Evolutionary conservation across 1,139 yeast genomes (phyloP), one percentile per base, ranked within the genome.

Genomic region (Taiozyma sp.): DNA sequence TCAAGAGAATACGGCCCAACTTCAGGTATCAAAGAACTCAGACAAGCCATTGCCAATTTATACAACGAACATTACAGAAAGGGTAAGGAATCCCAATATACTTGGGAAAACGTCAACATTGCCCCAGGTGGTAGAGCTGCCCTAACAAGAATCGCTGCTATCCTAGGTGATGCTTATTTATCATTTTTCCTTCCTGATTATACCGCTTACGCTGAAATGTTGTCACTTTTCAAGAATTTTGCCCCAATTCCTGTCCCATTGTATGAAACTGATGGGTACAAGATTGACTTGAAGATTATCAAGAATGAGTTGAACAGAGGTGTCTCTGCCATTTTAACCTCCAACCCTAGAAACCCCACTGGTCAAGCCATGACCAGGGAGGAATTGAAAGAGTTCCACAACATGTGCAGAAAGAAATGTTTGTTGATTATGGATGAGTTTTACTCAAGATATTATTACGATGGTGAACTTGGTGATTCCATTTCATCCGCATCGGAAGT

Each of bases 121-220:
- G 86, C 82, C 2, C 87, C 88, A 9, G 88, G 88, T 34, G 88
- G 88, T 4, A 73, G 88, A 62, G 85, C 86, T 22, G 88, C 87
- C 0, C 68, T 82, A 56, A 81, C 84, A 26, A 74, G 88, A 65
- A 81, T 81, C 57, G 88, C 88, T 28, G 80, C 86, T 13, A 80
- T 82, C 55, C 74, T 82, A 52, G 72, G 79, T 51, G 86, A 82
- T 64, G 72, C 86, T 60, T 81, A 81, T 62, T 67, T 82, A 51
- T 77, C 84, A 21, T 82, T 81, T 65, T 82, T 82, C 64, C 71
- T 81, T 58, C 88, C 88, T 5, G 88, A 82, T 63, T 81, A 82
- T 62, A 81, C 88, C 28, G 88, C 88, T 4, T 81, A 81, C 61
- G 84, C 88, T n/a, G 88, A 81, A 65, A 81, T 81, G 86, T 70